Evolutionary conservation across 148 eudicot genomes (phyloP).

Genomic region (Rhododendron simsii): DNA sequence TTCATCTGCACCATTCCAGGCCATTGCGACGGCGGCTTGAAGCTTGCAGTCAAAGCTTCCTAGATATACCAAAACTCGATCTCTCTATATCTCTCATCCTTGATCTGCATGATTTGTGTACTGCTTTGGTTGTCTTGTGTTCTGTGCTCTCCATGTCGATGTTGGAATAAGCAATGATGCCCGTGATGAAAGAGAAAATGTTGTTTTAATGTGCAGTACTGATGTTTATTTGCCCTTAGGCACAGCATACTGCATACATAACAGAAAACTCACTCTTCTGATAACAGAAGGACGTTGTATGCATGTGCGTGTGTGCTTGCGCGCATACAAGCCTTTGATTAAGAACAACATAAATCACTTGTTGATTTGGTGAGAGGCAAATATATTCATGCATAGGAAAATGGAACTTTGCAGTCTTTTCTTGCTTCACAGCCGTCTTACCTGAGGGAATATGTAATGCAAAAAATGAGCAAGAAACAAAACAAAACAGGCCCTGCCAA

Average conservation of each 20-base stretch:
- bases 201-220: not conserved
- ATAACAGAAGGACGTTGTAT: not conserved
- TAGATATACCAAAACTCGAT: not conserved
- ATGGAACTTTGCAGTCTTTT: not conserved
- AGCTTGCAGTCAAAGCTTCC: slow-evolving; percentile 8
- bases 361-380: not conserved
- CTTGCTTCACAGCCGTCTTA: not conserved
- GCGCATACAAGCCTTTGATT: no score
- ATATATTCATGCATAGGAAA: not conserved
- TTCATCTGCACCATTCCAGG: slow-evolving; percentile 17
- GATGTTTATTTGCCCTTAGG: not conserved
- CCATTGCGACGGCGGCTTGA: slow-evolving; percentile 11
- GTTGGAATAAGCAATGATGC: not conserved
- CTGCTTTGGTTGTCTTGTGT: not conserved
- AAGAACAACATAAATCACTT: not conserved
- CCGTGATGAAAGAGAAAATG: not conserved
- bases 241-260: not conserved
- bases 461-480: not conserved
- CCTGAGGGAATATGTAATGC: not conserved
- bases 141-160: not conserved
- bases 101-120: not conserved
- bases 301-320: no score
- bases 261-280: not conserved
- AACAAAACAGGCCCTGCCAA: not conserved
- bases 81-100: not conserved